Evolutionary conservation across 164 flowering plant genomes (phyloP), one percentile per base, ranked within the genome.

Genomic region (Brasenia schreberi): DNA sequence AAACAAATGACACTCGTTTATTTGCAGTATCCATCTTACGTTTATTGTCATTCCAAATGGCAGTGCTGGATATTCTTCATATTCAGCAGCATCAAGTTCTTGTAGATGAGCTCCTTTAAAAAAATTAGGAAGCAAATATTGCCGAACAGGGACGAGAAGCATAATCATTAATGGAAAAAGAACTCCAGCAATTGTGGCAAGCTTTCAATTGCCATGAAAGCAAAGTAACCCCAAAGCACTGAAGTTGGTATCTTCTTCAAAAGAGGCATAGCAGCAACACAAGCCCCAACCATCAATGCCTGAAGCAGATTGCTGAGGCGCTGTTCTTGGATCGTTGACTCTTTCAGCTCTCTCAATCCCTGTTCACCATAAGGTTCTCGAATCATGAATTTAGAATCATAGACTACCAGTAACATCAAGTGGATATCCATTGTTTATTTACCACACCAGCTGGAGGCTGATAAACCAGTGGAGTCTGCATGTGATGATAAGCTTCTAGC

Each of bases 121-220:
- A 64, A 92, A 87, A 72, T 78, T 90, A n/a, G 98, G 93, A 62
- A 92, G 95, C 23, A 85, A 43, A 74, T 92, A 90, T 64, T 92
- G 98, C 44, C 96, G 73, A 42, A 88, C 90, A 4, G 96, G 96
- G 43, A 92, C 93, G 56, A 92, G 86, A 67, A 92, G 96, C 96
- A 92, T 90, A 74, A 90, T 90, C 76, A 88, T 66, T 67, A 92
- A 65, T 6, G 98, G 98, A 81, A 92, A 92, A 53, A 92, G 89
- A 59, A 92, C 87, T 5, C 98, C 98, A 16, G 96, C 98, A 62
- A 88, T 77, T 5, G 96, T 2, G 98, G 97, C 81, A 92, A 84
- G 80, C 96, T 92, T 71, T 92, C 98, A 64, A 92, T 90, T 56
- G 98, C 98, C 98, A 92, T 92, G 82, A 85, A 92, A 65, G 98